These are phyloP conservation scores for Pharus latifolius DNA, from an alignment of 176 grass and related monocot genomes.

Conservation along the genomic window DNA sequence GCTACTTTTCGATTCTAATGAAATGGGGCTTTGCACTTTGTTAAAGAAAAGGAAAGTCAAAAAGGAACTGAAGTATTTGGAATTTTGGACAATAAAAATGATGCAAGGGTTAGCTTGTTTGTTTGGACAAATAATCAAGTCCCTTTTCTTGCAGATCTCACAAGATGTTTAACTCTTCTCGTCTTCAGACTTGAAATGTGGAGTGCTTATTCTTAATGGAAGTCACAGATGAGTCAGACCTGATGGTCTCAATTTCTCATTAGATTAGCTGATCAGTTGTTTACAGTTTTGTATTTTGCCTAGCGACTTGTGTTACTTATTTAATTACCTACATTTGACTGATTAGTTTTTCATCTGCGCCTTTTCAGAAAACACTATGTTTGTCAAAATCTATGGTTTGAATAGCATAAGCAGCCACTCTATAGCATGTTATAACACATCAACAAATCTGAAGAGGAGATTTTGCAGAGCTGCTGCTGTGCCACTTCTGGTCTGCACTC, in stretches of 20 bases:
- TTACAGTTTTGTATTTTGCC: background rate
- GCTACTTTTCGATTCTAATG: too few relatives aligned
- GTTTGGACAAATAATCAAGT: background rate
- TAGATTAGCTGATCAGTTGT: background rate
- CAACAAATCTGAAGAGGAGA: background rate
- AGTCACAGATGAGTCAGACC: too few relatives aligned
- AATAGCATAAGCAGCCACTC: background rate
- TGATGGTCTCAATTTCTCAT: background rate
- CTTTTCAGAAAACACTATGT: background rate
- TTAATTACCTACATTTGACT: background rate
- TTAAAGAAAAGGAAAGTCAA: too few relatives aligned
- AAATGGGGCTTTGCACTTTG: too few relatives aligned
- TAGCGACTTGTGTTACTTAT: background rate
- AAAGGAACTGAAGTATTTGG: too few relatives aligned
- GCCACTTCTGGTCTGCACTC: background rate
- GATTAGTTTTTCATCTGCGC: background rate
- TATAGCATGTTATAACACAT: background rate
- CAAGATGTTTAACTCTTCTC: background rate
- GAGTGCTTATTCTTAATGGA: background rate
- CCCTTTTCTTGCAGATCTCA: background rate
- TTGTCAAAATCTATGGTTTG: background rate
- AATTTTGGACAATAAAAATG: background rate
- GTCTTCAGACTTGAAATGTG: too few relatives aligned
- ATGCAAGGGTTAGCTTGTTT: background rate
- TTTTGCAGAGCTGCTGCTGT: background rate